Evolutionary conservation across 345 rosid species (phyloP), one percentile per base, ranked within the genome.

Genomic region (Camelina hispida): DNA sequence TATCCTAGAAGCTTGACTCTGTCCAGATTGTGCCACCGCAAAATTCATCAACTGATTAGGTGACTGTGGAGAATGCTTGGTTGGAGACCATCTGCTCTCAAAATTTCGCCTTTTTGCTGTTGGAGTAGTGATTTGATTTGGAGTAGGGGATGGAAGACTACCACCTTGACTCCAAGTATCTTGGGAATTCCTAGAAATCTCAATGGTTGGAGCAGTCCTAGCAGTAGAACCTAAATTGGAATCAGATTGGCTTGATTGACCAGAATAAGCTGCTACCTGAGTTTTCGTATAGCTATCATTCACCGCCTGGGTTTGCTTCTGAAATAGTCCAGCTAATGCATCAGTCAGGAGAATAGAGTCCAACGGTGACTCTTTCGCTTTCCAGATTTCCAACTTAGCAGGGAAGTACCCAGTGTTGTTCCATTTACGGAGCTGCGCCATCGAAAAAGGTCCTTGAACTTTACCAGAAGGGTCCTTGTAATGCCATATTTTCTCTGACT

Each of bases 371-470:
- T 87, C 97, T 1, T 51, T 64, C 37, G 83, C 76, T 76, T 72
- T 91, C 99, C 99, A 96, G 76, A 96, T 89, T 81, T 79, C 86
- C 84, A 96, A 78, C 53, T 91, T 88, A 57, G 86, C 46, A 54
- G 99, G 99, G 70, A 96, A 96, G 81, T 96, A 93, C 46, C 98
- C 97, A 60, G 93, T 89, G 65, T 81, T 87, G 82, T 68, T 96
- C 99, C 99, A 96, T 82, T 93, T 96, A 67, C 94, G 91, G 66
- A 96, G 89, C 84, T 93, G 98, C 62, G 86, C 89, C 69, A 93
- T 84, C 4, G 99, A 93, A 80, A 96, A 96, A 53, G 99, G 96
- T 30, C 99, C 99, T 79, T 96, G 99, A 38, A 84, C 79, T 80
- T 96, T 96, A 67, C 96, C 97, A 71, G 98, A 83, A 53, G 99